phyloP scores from a whole-genome alignment of 2,329 filamentous ascomycete species.

The Ophiostoma pallidulum region DNA sequence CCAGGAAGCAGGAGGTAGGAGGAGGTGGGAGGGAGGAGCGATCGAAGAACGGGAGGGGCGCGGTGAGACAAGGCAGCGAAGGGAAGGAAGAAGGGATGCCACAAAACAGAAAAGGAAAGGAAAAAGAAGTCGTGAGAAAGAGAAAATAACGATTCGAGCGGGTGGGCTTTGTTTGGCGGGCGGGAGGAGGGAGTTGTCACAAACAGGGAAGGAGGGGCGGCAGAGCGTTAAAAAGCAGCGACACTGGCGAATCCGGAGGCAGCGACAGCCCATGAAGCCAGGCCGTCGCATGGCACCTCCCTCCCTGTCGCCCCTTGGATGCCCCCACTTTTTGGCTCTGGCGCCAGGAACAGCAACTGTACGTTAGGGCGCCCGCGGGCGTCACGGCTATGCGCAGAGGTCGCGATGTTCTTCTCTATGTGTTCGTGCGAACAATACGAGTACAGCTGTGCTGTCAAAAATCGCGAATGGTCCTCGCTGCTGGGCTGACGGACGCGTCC shows the following conservation, averaged over 20 bases:
- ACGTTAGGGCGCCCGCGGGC: too few relatives aligned
- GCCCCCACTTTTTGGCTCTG: conserved; percentile 4
- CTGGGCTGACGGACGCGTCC: not conserved
- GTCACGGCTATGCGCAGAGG: too few relatives aligned
- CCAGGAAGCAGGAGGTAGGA: not conserved
- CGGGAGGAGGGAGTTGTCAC: conserved; percentile 6
- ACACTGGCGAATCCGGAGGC: conserved; percentile 6
- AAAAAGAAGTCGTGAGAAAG: not conserved
- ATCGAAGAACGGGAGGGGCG: not conserved
- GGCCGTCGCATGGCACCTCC: too few relatives aligned
- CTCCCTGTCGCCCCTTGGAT: not conserved
- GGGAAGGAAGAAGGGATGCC: not conserved
- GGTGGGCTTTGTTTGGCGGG: conserved; percentile 9
- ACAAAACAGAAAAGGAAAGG: not conserved
- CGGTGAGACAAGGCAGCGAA: not conserved
- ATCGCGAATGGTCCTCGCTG: not conserved
- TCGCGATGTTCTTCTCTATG: not conserved
- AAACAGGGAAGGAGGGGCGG: conserved; percentile 13
- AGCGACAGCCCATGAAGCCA: not conserved
- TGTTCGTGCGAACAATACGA: too few relatives aligned
- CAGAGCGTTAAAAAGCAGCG: not conserved
- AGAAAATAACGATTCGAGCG: conserved; percentile 7
- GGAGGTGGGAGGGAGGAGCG: not conserved
- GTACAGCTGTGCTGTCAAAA: too few relatives aligned
- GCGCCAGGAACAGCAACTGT: conserved; percentile 6